A percentile compares a stretch with the other conserved stretches of the same genome.
phyloP scores from a whole-genome alignment of 352 stramenopile genomes.

The Globisporangium megalacanthum region DNA sequence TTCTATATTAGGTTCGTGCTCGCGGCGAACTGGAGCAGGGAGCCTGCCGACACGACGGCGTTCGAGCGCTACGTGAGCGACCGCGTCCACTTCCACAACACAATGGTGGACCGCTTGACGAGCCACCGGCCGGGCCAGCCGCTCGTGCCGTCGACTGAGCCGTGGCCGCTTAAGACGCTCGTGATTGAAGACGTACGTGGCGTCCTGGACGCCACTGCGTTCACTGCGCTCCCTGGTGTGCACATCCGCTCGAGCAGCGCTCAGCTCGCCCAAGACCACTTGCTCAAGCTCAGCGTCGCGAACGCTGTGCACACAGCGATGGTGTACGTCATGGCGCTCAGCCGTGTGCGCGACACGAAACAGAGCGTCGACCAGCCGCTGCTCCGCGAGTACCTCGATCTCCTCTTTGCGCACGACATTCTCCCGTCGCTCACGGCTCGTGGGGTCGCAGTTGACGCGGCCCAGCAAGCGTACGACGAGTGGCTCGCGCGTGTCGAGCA shows the following conservation, averaged over 20 bases:
- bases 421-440: slow-evolving; percentile 32
- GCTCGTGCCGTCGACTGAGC: slow-evolving; percentile 57
- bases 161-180: slow-evolving; percentile 52
- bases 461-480: slow-evolving; percentile 58
- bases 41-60: slow-evolving; percentile 14
- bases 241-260: slow-evolving; percentile 30
- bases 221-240: slow-evolving; percentile 35
- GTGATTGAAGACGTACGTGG: slow-evolving; percentile 58
- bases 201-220: slow-evolving; percentile 22
- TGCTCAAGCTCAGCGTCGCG: slow-evolving; percentile 89
- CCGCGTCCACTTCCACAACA: slow-evolving; percentile 76
- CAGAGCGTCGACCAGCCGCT: slow-evolving; percentile 23
- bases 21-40: slow-evolving; percentile 19
- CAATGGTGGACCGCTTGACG: slow-evolving; percentile 81
- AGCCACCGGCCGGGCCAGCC: slow-evolving; percentile 32
- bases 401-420: slow-evolving; percentile 81
- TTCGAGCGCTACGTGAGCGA: slow-evolving; percentile 37
- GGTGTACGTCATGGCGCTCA: slow-evolving; percentile 72
- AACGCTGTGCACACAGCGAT: slow-evolving; percentile 91
- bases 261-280: slow-evolving; percentile 73
- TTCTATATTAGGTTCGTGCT: slow-evolving; percentile 17
- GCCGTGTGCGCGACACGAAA: slow-evolving; percentile 27
- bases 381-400: slow-evolving; percentile 73
- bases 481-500: slow-evolving; percentile 86
- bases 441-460: slow-evolving; percentile 22